These are phyloP conservation scores for Suhomyces sp. DNA, from an alignment of 805 yeast species.

Conservation along the genomic window DNA sequence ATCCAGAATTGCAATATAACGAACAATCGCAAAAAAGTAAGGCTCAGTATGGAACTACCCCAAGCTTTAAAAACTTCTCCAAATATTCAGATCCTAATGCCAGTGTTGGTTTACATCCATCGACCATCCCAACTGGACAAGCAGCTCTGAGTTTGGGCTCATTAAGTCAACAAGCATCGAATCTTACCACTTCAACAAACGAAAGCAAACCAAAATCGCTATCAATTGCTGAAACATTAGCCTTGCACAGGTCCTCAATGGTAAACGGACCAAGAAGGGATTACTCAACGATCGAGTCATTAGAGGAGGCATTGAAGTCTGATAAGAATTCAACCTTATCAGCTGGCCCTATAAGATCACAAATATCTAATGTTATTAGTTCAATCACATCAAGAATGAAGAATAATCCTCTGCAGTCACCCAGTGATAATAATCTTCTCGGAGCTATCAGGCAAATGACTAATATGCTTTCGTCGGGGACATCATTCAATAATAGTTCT, in stretches of 20 bases:
- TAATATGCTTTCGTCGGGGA: slow-evolving; percentile 22
- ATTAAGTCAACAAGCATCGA: too few relatives aligned
- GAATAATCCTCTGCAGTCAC: slow-evolving; percentile 16
- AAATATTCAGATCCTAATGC: too few relatives aligned
- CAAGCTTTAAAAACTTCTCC: neutral
- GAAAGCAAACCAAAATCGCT: slow-evolving; percentile 20
- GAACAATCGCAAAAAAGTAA: too few relatives aligned
- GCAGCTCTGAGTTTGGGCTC: neutral
- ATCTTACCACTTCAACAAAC: neutral
- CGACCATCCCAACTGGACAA: neutral
- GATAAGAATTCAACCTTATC: slow-evolving; percentile 12
- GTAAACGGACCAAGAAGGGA: slow-evolving; percentile 26
- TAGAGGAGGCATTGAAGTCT: slow-evolving; percentile 23
- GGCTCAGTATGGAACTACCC: neutral
- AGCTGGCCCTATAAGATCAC: slow-evolving; percentile 23
- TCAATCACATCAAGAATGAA: slow-evolving; percentile 33
- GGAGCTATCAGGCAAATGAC: slow-evolving; percentile 43
- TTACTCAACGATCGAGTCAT: slow-evolving; percentile 26
- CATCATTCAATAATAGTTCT: slow-evolving; percentile 6
- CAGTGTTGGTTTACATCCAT: neutral
- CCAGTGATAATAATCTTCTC: slow-evolving; percentile 27
- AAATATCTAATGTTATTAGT: slow-evolving; percentile 32
- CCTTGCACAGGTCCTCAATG: slow-evolving; percentile 51
- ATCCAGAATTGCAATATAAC: too few relatives aligned
- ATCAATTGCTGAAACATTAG: slow-evolving; percentile 62